These are phyloP conservation scores for Tetrahymena elliotti DNA, from an alignment of 73 alveolate species.

Conservation along the genomic window DNA sequence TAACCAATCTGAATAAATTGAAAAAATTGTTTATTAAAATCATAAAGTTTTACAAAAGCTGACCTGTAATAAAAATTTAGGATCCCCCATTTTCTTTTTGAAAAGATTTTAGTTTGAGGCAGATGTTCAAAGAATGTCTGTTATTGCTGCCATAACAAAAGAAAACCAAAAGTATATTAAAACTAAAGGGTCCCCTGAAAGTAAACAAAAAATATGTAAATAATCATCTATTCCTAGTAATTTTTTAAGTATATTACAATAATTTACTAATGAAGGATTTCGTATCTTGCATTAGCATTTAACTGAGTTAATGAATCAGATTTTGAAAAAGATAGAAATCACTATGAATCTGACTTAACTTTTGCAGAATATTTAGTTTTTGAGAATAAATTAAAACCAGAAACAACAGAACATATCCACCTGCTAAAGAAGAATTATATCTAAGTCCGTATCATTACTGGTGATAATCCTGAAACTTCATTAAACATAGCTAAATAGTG, in stretches of 20 bases:
- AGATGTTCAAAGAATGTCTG: conserved; percentile 84
- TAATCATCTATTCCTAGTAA: conserved; percentile 55
- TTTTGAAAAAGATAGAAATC: conserved; percentile 30
- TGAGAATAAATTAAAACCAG: conserved; percentile 66
- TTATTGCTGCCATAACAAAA: conserved; percentile 49
- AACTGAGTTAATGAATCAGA: conserved; percentile 13
- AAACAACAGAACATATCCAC: conserved; percentile 43
- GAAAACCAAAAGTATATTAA: conserved; percentile 10
- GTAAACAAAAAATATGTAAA: conserved; percentile 49
- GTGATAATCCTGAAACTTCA: conserved; percentile 75
- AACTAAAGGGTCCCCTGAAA: conserved; percentile 85
- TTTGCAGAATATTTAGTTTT: conserved; percentile 70
- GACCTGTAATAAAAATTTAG: not conserved
- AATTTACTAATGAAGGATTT: conserved; percentile 69
- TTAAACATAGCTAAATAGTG: conserved; percentile 55
- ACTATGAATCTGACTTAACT: conserved; percentile 41
- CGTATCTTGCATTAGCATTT: conserved; percentile 72
- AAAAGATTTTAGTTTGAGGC: conserved; percentile 82
- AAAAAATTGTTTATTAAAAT: not conserved
- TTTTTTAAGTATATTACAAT: conserved; percentile 42
- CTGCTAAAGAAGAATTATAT: conserved; percentile 38
- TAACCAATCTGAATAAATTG: not conserved
- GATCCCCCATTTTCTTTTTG: conserved; percentile 24
- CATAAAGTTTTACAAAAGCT: not conserved
- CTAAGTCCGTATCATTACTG: conserved; percentile 61